Conservation (phyloP, 108 stramenopile species). For the Nitzschia palea region DNA sequence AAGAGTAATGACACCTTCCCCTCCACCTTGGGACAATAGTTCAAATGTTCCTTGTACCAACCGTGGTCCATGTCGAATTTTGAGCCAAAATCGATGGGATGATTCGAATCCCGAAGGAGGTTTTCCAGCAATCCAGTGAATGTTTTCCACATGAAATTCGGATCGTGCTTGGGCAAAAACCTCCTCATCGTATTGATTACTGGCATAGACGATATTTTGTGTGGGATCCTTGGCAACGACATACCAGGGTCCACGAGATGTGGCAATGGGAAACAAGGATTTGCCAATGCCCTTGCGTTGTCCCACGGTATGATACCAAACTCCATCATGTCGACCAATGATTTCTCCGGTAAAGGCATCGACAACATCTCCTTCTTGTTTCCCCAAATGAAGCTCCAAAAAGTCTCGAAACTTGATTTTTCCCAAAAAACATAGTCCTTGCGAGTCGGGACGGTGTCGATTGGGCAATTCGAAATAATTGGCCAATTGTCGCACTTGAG, state of each 20-base stretch:
- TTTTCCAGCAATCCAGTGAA: constrained; percentile 80
- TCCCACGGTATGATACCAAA: constrained; percentile 98
- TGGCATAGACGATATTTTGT: constrained; percentile 78
- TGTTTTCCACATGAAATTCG: constrained; percentile 83
- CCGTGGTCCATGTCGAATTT: constrained; percentile 92
- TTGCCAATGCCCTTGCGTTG: constrained; percentile 95
- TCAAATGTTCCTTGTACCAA: constrained; percentile 67
- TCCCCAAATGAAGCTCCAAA: constrained; percentile 84
- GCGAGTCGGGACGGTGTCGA: constrained; percentile 85
- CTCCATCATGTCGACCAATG: constrained; percentile 88
- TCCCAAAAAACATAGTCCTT: constrained; percentile 94
- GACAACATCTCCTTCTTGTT: constrained; percentile 74
- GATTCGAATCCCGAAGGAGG: constrained; percentile 33
- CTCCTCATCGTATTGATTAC: constrained; percentile 88
- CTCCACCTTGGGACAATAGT: constrained; percentile 23
- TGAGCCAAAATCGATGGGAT: constrained; percentile 37
- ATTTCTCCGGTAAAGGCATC: constrained; percentile 78
- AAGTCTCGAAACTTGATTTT: constrained; percentile 96
- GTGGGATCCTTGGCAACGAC: constrained; percentile 90
- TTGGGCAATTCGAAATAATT: constrained; percentile 89
- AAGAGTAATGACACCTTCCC: constrained; percentile 53
- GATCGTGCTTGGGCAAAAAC: constrained; percentile 55
- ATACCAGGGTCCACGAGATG: constrained; percentile 94
- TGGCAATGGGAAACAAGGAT: constrained; percentile 65
- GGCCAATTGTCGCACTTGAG: constrained; percentile 88